phyloP scores from a whole-genome alignment of 441 rosid species.

The Melastoma candidum region DNA sequence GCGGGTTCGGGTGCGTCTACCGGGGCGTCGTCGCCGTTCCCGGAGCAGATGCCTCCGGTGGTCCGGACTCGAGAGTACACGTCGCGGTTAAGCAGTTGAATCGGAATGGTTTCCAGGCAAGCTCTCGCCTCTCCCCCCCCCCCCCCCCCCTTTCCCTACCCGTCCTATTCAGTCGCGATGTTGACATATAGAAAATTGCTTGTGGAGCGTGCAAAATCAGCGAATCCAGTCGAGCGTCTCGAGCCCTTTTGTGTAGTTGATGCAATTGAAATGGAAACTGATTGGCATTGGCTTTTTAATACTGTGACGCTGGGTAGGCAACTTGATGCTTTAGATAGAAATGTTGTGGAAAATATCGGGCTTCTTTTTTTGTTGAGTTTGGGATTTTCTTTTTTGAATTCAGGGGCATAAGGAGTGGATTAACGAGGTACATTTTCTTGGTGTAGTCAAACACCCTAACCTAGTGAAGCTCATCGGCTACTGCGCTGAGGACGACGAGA shows the following conservation, averaged over 20 bases:
- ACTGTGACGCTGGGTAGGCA: neutral
- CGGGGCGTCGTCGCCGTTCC: slow-evolving; percentile 42
- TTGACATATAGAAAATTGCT: no score
- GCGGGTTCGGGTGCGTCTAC: slow-evolving; percentile 66
- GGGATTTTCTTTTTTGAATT: slow-evolving; percentile 39
- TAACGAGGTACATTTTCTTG: slow-evolving; percentile 86
- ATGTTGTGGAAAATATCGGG: no score
- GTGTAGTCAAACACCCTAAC: slow-evolving; percentile 87
- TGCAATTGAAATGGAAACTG: no score
- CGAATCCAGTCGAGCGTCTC: no score
- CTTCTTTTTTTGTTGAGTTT: slow-evolving; percentile 1
- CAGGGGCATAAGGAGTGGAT: slow-evolving; percentile 99
- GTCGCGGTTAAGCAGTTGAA: slow-evolving; percentile 68
- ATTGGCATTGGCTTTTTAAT: no score
- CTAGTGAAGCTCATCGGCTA: slow-evolving; percentile 89
- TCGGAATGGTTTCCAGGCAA: slow-evolving; percentile 89
- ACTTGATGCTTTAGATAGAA: slow-evolving; percentile 12
- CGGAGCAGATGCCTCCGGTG: slow-evolving; percentile 15
- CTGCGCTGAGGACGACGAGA: slow-evolving; percentile 88
- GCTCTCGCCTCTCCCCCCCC: slow-evolving; percentile 12
- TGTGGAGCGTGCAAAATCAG: no score
- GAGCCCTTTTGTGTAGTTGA: no score
- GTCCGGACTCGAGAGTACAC: slow-evolving; percentile 28
- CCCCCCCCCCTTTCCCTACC: slow-evolving; percentile 1
- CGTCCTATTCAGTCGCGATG: neutral